Percentiles rank a stretch among this genome's conserved stretches.
Conservation (phyloP, 306 rosid genomes). For the Luffa acutangula region DNA sequence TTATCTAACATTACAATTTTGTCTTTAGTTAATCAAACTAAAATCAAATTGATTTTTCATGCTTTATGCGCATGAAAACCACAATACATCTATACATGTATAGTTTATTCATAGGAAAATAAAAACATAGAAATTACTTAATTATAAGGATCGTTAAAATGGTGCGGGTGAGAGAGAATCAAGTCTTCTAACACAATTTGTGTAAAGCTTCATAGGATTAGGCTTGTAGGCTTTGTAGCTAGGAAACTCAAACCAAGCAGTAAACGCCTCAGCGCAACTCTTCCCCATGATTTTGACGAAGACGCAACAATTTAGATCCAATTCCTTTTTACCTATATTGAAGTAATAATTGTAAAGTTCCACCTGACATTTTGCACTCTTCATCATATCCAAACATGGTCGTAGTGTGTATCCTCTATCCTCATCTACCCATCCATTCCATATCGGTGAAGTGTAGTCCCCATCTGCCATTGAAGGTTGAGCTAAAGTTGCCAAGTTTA, state of each 20-base stretch:
- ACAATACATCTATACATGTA: background rate
- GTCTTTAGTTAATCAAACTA: too few relatives aligned
- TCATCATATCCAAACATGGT: conserved; percentile 1
- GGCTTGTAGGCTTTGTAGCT: background rate
- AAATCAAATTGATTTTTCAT: too few relatives aligned
- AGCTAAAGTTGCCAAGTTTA: background rate
- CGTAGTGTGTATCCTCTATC: background rate
- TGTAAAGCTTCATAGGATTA: background rate
- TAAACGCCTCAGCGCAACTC: background rate
- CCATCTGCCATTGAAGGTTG: background rate
- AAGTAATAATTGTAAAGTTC: background rate
- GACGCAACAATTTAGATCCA: background rate
- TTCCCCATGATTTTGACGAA: background rate
- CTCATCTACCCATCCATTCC: background rate
- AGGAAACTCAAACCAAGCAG: background rate
- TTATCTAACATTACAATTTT: too few relatives aligned
- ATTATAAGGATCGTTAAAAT: background rate
- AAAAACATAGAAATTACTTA: background rate
- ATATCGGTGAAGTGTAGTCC: background rate
- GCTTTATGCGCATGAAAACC: background rate
- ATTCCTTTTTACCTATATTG: background rate
- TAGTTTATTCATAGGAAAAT: background rate
- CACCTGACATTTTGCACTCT: background rate
- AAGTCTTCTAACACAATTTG: background rate
- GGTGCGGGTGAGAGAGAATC: background rate